Conservation (phyloP, 2,329 filamentous ascomycete species). For the Aspergillaceae sp. region DNA sequence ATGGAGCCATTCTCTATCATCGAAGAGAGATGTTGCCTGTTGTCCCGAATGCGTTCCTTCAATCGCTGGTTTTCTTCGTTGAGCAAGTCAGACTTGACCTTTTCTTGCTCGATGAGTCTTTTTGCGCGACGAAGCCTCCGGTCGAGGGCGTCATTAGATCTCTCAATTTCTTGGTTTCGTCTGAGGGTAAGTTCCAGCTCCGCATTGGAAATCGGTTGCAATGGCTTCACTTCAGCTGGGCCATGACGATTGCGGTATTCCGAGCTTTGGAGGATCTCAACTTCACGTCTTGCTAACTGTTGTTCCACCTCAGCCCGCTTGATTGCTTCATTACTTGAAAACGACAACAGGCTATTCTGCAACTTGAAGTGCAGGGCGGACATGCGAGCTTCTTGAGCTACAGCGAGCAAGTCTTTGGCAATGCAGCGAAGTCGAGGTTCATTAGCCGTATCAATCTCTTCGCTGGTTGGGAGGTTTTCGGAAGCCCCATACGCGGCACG, state of each 20-base stretch:
- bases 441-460: slow-evolving; percentile 46
- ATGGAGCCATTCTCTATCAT: slow-evolving; percentile 67
- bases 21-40: slow-evolving; percentile 74
- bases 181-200: slow-evolving; percentile 53
- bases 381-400: slow-evolving; percentile 63
- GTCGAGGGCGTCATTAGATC: slow-evolving; percentile 56
- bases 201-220: slow-evolving; percentile 31
- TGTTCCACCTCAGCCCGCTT: slow-evolving; percentile 86
- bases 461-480: slow-evolving; percentile 38
- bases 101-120: slow-evolving; percentile 67
- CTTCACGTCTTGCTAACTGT: slow-evolving; percentile 79
- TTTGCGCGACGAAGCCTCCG: slow-evolving; percentile 64
- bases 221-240: slow-evolving; percentile 40
- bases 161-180: slow-evolving; percentile 57
- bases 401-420: slow-evolving; percentile 45
- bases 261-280: slow-evolving; percentile 69
- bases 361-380: slow-evolving; percentile 84
- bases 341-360: slow-evolving; percentile 73
- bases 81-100: slow-evolving; percentile 62
- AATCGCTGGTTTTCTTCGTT: slow-evolving; percentile 68
- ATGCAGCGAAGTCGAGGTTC: slow-evolving; percentile 47
- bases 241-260: slow-evolving; percentile 59
- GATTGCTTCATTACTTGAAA: slow-evolving; percentile 76
- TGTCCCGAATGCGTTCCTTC: slow-evolving; percentile 76
- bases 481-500: slow-evolving; percentile 35